Evolutionary conservation across 768 basidiomycete genomes (phyloP).

Genomic region (Asterophora parasitica): DNA sequence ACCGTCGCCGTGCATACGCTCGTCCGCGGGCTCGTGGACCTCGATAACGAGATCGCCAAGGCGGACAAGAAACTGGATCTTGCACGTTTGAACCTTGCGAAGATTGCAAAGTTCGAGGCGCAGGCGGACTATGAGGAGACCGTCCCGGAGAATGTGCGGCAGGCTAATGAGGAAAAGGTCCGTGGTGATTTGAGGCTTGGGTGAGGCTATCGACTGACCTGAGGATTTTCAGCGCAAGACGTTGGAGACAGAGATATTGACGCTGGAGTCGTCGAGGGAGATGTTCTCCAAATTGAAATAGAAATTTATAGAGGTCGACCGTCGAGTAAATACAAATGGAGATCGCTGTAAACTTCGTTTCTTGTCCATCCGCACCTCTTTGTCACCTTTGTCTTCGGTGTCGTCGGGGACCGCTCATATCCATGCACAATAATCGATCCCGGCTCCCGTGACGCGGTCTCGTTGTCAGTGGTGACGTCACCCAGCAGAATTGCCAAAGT

Average conservation of each 20-base stretch:
- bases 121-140: slow-evolving; percentile 76
- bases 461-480: too few relatives aligned
- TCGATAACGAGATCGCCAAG: slow-evolving; percentile 84
- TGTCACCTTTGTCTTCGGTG: too few relatives aligned
- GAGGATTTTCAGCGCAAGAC: slow-evolving; percentile 54
- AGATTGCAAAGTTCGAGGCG: slow-evolving; percentile 66
- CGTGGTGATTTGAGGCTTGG: slow-evolving; percentile 14
- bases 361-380: too few relatives aligned
- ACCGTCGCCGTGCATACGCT: slow-evolving; percentile 77
- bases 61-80: slow-evolving; percentile 86
- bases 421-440: too few relatives aligned
- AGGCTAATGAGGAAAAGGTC: slow-evolving; percentile 81
- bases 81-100: slow-evolving; percentile 63
- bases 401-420: too few relatives aligned
- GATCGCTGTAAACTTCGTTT: too few relatives aligned
- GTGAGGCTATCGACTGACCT: slow-evolving; percentile 7
- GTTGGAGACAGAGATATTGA: slow-evolving; percentile 73
- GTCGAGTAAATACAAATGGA: too few relatives aligned
- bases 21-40: slow-evolving; percentile 85
- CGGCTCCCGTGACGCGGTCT: too few relatives aligned
- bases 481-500: too few relatives aligned
- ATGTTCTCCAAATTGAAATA: slow-evolving; percentile 69
- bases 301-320: too few relatives aligned
- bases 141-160: slow-evolving; percentile 73
- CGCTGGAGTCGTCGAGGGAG: slow-evolving; percentile 62